Conservation (phyloP, 352 stramenopile genomes). For the Phytophthora syringae region DNA sequence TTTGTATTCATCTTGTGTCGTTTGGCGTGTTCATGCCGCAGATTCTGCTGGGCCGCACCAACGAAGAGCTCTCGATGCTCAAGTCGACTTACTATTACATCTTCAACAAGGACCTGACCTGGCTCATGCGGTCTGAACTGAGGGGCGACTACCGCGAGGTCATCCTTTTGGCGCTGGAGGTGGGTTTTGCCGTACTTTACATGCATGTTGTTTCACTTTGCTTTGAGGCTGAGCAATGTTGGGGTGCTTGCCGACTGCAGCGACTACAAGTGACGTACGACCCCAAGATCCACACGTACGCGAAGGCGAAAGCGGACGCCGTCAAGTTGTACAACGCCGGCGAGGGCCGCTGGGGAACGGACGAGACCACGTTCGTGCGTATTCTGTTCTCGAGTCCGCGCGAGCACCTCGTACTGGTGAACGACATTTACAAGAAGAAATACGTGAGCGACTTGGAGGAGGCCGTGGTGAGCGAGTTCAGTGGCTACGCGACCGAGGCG, state of each 20-base stretch:
- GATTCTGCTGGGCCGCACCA: conserved; percentile 76
- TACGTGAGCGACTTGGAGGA: conserved; percentile 65
- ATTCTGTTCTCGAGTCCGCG: conserved; percentile 66
- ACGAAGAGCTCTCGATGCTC: conserved; percentile 76
- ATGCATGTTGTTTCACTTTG: neutral
- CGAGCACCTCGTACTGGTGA: conserved; percentile 61
- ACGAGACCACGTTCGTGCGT: conserved; percentile 70
- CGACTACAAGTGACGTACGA: conserved; percentile 53
- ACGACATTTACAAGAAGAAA: conserved; percentile 74
- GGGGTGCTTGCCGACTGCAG: conserved; percentile 12
- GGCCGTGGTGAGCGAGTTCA: conserved; percentile 73
- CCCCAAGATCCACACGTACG: conserved; percentile 59
- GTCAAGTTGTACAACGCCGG: conserved; percentile 74
- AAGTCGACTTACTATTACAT: conserved; percentile 81
- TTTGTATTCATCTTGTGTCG: neutral
- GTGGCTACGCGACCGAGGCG: conserved; percentile 58
- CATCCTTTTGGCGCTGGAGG: conserved; percentile 67
- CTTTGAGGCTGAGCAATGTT: neutral
- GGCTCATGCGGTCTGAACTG: conserved; percentile 68
- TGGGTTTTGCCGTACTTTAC: conserved; percentile 20
- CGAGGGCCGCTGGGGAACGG: conserved; percentile 76
- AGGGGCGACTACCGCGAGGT: conserved; percentile 76
- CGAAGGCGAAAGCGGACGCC: conserved; percentile 59
- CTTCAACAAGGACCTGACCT: conserved; percentile 75
- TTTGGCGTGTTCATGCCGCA: conserved; percentile 13